Evolutionary conservation across 495 filamentous ascomycete genomes (phyloP).

Genomic region (Opeltia flavorubescens): DNA sequence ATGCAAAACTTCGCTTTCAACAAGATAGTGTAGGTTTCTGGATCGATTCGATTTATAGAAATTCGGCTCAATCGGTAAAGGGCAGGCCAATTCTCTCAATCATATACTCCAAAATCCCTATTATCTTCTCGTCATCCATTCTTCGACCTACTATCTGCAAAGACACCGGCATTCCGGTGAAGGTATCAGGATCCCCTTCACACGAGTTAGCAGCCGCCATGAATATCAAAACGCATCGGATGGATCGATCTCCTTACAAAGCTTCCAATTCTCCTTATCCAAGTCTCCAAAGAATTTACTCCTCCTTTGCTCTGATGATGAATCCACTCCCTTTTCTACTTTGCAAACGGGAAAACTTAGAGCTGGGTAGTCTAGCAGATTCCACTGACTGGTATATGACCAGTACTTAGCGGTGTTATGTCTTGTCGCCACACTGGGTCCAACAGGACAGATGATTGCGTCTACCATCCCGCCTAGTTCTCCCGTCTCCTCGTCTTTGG

Average conservation of each 20-base stretch:
- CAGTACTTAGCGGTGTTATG: constrained; percentile 43
- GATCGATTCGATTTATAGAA: too few species aligned
- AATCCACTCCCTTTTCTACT: constrained; percentile 26
- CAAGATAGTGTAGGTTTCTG: too few species aligned
- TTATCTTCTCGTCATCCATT: constrained; percentile 6
- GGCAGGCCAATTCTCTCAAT: not conserved
- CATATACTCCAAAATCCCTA: constrained; percentile 4
- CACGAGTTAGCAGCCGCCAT: not conserved
- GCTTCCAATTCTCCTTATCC: constrained; percentile 29
- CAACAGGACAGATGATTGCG: constrained; percentile 48
- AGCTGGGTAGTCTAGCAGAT: constrained; percentile 51
- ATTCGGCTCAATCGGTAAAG: too few species aligned
- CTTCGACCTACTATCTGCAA: constrained; percentile 5
- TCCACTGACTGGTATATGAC: constrained; percentile 54
- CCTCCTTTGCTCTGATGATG: constrained; percentile 19
- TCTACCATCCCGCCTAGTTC: constrained; percentile 39
- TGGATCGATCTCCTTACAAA: constrained; percentile 21
- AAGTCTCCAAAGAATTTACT: constrained; percentile 27
- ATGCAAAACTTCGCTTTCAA: too few species aligned
- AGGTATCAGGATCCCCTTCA: constrained; percentile 1
- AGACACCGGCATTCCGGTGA: constrained; percentile 1
- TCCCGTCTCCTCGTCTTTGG: not conserved
- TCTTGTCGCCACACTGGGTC: constrained; percentile 37
- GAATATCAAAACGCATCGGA: not conserved
- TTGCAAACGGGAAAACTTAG: constrained; percentile 38